Percentiles rank a stretch among this genome's conserved stretches.
Conservation (phyloP, 139 green algal species). For the Nannochloris sp. region DNA sequence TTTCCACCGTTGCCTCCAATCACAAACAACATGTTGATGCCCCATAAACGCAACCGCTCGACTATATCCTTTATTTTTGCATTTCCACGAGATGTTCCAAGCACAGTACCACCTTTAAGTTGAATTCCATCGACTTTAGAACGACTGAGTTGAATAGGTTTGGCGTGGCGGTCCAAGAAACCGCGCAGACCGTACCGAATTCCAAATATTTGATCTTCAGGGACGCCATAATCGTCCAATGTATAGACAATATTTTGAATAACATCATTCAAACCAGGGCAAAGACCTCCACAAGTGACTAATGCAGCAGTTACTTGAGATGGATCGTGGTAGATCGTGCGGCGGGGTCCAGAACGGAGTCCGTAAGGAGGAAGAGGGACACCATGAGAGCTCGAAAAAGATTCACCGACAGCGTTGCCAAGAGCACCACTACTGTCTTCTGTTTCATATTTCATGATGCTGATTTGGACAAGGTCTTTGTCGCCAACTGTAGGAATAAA, state of each 20-base stretch:
- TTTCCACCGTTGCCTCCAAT: constrained; percentile 81
- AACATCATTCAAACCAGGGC: constrained; percentile 93
- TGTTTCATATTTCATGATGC: constrained; percentile 69
- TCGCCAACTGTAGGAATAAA: constrained; percentile 56
- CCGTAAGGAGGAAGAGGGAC: constrained; percentile 63
- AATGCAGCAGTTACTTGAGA: constrained; percentile 79
- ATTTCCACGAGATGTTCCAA: constrained; percentile 89
- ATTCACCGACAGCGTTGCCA: neutral
- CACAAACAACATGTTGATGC: constrained; percentile 88
- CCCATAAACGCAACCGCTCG: constrained; percentile 77
- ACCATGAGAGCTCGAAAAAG: constrained; percentile 31
- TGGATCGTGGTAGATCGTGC: constrained; percentile 70
- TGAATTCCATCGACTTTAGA: constrained; percentile 87
- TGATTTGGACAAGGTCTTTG: constrained; percentile 57
- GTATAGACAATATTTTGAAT: constrained; percentile 83
- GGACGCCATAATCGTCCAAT: constrained; percentile 59
- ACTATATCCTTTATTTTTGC: constrained; percentile 90
- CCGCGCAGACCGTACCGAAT: constrained; percentile 86
- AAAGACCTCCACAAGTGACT: constrained; percentile 92
- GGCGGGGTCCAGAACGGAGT: constrained; percentile 68
- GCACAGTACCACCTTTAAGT: constrained; percentile 83
- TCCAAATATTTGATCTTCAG: constrained; percentile 80
- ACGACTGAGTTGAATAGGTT: constrained; percentile 74
- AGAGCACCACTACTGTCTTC: constrained; percentile 49
- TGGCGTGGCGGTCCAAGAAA: constrained; percentile 79